These are phyloP conservation scores for Barnettozyma californica DNA, from an alignment of 805 yeast species.

Conservation along the genomic window DNA sequence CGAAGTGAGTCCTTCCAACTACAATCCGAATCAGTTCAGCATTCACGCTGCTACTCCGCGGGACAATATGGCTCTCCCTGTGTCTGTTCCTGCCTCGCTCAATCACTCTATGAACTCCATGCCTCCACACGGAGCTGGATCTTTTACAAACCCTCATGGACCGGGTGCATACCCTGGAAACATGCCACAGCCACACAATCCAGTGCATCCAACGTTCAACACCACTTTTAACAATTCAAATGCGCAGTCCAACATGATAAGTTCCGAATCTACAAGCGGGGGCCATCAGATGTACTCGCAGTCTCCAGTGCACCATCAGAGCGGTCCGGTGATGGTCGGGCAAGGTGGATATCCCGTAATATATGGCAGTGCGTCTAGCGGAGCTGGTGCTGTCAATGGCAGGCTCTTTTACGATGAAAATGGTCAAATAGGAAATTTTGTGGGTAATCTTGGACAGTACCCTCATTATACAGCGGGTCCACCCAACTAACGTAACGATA, in stretches of 20 bases:
- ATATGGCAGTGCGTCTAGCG: not conserved
- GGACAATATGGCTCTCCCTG: not conserved
- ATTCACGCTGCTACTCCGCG: constrained; percentile 6
- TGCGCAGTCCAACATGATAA: not conserved
- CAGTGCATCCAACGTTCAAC: not conserved
- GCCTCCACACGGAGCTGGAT: not conserved
- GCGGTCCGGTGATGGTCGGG: not conserved
- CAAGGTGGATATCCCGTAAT: not conserved
- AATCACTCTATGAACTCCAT: not conserved
- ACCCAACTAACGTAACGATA: not conserved
- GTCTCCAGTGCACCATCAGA: not conserved
- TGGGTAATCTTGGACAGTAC: not conserved
- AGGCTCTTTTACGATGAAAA: constrained; percentile 6
- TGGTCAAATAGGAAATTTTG: constrained; percentile 2
- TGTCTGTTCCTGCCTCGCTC: not conserved
- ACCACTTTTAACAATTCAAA: not conserved
- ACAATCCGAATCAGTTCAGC: not conserved
- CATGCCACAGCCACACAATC: not conserved
- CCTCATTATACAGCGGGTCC: not conserved
- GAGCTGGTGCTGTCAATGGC: not conserved
- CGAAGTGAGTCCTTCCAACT: not conserved
- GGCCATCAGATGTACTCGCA: not conserved
- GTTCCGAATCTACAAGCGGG: not conserved
- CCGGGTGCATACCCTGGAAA: not conserved
- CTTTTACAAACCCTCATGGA: not conserved